A percentile compares a stretch with the other conserved stretches of the same genome.
phyloP scores from a whole-genome alignment of 1,139 yeast species.

The Wickerhamomyces sp. region DNA sequence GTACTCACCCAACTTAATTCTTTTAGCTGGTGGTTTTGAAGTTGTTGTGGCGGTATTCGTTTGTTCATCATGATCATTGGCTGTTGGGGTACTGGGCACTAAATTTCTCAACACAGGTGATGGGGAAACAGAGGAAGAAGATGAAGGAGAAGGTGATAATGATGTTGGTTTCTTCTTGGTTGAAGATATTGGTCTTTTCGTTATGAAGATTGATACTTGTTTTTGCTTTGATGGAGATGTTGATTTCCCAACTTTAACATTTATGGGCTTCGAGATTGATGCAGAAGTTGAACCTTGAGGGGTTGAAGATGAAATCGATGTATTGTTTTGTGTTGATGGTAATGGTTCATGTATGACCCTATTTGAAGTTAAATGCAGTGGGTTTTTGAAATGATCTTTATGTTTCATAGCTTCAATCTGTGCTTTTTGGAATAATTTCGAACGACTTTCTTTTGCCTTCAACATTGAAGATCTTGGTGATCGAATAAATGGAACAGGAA shows the following conservation, averaged over 20 bases:
- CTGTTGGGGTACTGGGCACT: background rate
- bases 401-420: constrained; percentile 20
- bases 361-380: constrained; percentile 1
- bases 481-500: constrained; percentile 4
- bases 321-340: no score
- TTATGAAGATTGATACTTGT: background rate
- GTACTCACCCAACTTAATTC: background rate
- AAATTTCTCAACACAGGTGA: no score
- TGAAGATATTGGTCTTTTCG: background rate
- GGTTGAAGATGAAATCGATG: no score
- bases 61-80: background rate
- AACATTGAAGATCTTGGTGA: no score
- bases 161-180: background rate
- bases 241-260: background rate
- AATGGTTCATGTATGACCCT: no score
- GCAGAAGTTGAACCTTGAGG: no score
- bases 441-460: constrained; percentile 5
- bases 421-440: constrained; percentile 22
- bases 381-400: constrained; percentile 18
- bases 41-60: background rate
- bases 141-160: background rate
- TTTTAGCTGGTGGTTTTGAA: background rate
- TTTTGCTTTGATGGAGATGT: background rate
- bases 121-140: no score
- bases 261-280: no score